Evolutionary conservation across 306 rosid genomes (phyloP).

Genomic region (Chamaecrista fasciculata): DNA sequence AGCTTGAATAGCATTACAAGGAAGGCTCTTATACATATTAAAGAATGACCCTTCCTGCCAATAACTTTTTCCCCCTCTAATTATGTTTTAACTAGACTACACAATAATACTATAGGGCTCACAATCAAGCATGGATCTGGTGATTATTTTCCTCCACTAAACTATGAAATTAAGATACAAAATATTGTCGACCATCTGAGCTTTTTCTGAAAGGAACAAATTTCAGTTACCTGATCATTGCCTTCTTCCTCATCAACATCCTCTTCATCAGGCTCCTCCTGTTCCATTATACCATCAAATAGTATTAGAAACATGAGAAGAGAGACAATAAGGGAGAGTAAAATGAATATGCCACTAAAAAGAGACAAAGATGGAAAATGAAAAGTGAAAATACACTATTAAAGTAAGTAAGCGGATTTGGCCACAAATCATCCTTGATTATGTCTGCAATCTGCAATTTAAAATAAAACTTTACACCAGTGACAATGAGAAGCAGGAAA

Average conservation of each 20-base stretch:
- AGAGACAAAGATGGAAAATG: neutral
- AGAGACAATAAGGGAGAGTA: neutral
- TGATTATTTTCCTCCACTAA: neutral
- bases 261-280: constrained; percentile 81
- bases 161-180: neutral
- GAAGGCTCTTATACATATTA: neutral
- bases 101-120: neutral
- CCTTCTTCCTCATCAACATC: constrained; percentile 73
- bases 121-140: neutral
- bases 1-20: neutral
- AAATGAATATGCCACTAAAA: neutral
- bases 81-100: neutral
- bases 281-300: constrained; percentile 26
- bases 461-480: constrained; percentile 2
- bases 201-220: neutral
- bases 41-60: neutral
- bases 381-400: constrained; percentile 54
- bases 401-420: constrained; percentile 87
- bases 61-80: neutral
- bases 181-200: neutral
- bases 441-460: constrained; percentile 48
- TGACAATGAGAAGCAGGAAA: neutral
- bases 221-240: constrained; percentile 69
- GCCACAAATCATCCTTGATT: constrained; percentile 97
- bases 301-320: constrained; percentile 16